These are phyloP conservation scores for Ulota crispa DNA, from an alignment of 225 moss, liverwort and hornwort genomes.

Conservation along the genomic window DNA sequence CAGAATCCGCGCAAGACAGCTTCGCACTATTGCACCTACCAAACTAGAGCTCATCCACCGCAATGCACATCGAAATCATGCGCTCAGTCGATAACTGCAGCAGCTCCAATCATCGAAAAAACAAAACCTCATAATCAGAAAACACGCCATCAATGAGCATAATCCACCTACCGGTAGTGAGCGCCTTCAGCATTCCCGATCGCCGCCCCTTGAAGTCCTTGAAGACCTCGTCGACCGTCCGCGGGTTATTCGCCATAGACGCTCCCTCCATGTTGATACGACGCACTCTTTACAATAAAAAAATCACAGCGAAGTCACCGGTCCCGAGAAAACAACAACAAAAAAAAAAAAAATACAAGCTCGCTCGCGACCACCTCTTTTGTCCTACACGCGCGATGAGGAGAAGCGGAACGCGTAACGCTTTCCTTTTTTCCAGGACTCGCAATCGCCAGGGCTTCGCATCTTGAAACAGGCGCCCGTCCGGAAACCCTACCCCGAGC, in stretches of 20 bases:
- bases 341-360: not conserved
- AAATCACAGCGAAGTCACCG: not conserved
- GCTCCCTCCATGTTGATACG: conserved; percentile 59
- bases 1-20: not conserved
- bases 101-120: not conserved
- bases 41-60: not conserved
- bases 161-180: conserved; percentile 48
- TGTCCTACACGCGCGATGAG: conserved; percentile 14
- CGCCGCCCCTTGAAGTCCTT: conserved; percentile 75
- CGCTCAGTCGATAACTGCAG: conserved; percentile 1
- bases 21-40: not conserved
- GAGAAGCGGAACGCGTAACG: conserved; percentile 15
- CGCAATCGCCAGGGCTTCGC: conserved; percentile 28
- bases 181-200: conserved; percentile 73
- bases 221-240: conserved; percentile 66
- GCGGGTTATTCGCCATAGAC: conserved; percentile 67
- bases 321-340: not conserved
- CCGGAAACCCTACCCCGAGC: conserved; percentile 22
- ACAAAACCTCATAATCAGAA: not conserved
- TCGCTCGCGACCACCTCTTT: not conserved
- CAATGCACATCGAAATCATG: conserved; percentile 4
- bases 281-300: conserved; percentile 3
- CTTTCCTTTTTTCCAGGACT: conserved; percentile 12
- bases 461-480: conserved; percentile 26
- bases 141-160: not conserved